These are phyloP conservation scores for Jatropha curcas DNA, from an alignment of 345 rosid genomes.

Conservation along the genomic window DNA sequence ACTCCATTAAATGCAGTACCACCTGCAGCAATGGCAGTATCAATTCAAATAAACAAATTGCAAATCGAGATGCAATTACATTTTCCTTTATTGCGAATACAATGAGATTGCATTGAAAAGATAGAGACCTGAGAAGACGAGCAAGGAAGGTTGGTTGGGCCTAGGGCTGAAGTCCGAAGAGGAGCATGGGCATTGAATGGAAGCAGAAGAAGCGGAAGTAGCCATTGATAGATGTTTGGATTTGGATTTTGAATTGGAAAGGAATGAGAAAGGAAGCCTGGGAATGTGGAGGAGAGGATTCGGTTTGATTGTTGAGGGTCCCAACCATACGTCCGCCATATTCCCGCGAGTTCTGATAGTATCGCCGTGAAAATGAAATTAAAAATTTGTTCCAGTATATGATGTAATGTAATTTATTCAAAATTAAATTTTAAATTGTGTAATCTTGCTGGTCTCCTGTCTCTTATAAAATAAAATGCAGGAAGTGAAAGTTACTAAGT, in stretches of 20 bases:
- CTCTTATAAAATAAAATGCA: too few relatives aligned
- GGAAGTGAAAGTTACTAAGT: too few relatives aligned
- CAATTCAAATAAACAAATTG: background rate
- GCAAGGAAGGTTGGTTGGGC: constrained; percentile 61
- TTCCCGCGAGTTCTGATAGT: constrained; percentile 31
- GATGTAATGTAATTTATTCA: too few relatives aligned
- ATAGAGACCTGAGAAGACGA: constrained; percentile 78
- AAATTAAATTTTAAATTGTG: too few relatives aligned
- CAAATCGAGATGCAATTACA: background rate
- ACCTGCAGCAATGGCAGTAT: constrained; percentile 36
- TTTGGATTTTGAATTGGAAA: constrained; percentile 11
- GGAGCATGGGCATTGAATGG: constrained; percentile 13
- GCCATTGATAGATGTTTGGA: constrained; percentile 19
- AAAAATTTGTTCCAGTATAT: too few relatives aligned
- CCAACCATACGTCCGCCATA: constrained; percentile 63
- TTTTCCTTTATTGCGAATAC: background rate
- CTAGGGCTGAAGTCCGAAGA: constrained; percentile 40
- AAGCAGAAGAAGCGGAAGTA: background rate
- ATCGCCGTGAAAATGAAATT: background rate
- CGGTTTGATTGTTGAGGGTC: constrained; percentile 27
- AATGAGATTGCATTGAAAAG: background rate
- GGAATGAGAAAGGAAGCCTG: constrained; percentile 7
- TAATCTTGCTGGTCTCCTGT: too few relatives aligned
- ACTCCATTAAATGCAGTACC: constrained; percentile 97
- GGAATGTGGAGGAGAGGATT: constrained; percentile 13